These are phyloP conservation scores for Malania oleifera DNA, from an alignment of 164 flowering plant species.

Conservation along the genomic window DNA sequence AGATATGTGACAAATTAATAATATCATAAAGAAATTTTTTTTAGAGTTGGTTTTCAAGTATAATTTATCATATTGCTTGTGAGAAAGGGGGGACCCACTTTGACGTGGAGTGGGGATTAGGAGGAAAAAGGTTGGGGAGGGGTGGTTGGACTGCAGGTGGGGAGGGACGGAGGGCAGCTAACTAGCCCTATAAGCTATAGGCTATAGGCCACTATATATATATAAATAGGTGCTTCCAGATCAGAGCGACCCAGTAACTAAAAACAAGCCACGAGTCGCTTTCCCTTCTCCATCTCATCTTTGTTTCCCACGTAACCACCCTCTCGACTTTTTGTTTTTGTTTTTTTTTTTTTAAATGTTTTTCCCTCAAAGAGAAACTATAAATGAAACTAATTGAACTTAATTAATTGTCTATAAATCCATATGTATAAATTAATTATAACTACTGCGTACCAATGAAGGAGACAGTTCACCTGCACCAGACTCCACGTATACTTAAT, in stretches of 20 bases:
- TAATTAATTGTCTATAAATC: no score
- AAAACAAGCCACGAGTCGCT: constrained; percentile 55
- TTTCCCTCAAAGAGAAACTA: no score
- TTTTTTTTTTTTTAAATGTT: constrained; percentile 1
- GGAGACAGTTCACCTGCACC: constrained; percentile 18
- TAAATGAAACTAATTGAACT: no score
- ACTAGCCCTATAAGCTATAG: no score
- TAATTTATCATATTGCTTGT: not conserved
- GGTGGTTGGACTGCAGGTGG: constrained; percentile 28
- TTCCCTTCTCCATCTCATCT: constrained; percentile 31
- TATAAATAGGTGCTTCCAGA: no score
- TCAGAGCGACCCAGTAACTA: constrained; percentile 39
- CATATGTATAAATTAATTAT: no score
- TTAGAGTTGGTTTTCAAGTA: not conserved
- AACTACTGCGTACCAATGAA: no score
- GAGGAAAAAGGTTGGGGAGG: not conserved
- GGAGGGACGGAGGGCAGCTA: constrained; percentile 15
- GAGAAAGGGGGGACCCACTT: not conserved
- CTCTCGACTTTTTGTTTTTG: not conserved
- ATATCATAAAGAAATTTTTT: no score
- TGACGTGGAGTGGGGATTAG: not conserved
- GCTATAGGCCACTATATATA: no score
- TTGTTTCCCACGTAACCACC: constrained; percentile 20
- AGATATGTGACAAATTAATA: no score
- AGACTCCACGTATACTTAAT: no score